Evolutionary conservation across 768 basidiomycete species (phyloP).

Genomic region (Mrakia frigida): DNA sequence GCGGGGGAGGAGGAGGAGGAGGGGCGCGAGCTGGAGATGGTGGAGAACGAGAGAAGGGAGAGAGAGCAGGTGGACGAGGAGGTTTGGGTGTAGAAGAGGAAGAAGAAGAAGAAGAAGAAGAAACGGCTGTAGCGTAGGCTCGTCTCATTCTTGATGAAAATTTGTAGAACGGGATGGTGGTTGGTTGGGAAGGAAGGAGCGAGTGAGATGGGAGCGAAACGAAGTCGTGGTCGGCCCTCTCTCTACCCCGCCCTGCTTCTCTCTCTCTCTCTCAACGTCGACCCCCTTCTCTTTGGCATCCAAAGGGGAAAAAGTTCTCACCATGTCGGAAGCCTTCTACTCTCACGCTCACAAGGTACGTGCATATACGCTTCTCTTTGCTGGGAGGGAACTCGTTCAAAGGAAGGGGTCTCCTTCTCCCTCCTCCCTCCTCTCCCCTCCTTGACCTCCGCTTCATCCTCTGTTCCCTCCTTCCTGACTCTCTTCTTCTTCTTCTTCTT

Average conservation of each 20-base stretch:
- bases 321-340: too few relatives aligned
- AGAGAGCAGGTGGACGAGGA: not conserved
- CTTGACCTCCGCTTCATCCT: not conserved
- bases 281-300: too few relatives aligned
- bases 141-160: not conserved
- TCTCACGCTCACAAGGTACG: too few relatives aligned
- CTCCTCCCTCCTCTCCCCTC: not conserved
- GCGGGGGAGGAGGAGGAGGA: not conserved
- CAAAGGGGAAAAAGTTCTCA: too few relatives aligned
- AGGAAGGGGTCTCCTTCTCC: not conserved
- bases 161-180: not conserved
- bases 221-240: too few relatives aligned
- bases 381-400: too few relatives aligned
- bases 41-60: not conserved
- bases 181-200: not conserved
- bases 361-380: too few relatives aligned
- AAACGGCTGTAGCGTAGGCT: not conserved
- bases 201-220: not conserved
- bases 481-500: not conserved
- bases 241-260: not conserved
- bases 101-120: not conserved
- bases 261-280: too few relatives aligned
- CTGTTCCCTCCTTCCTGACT: not conserved
- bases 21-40: conserved; percentile 6
- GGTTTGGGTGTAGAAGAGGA: not conserved